phyloP scores from a whole-genome alignment of 345 rosid species.

The Crucihimalaya himalaica region DNA sequence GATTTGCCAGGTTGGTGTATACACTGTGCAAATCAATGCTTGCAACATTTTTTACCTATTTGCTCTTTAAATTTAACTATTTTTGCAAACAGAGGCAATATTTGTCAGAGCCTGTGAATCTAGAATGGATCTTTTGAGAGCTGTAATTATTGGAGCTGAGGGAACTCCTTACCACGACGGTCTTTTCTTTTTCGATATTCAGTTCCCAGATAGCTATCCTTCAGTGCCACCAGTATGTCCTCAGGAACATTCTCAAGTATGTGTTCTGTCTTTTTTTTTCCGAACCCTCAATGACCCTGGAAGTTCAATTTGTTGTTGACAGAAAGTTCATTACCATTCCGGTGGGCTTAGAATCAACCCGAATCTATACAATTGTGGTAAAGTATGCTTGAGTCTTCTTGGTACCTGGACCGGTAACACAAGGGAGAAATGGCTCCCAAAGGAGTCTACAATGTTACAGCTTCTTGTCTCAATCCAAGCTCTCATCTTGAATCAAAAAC shows the following conservation, averaged over 20 bases:
- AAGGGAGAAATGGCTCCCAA: constrained; percentile 88
- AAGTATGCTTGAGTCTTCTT: constrained; percentile 94
- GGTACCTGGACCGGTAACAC: constrained; percentile 46
- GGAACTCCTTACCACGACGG: constrained; percentile 99
- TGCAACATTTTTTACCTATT: background rate
- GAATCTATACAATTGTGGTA: constrained; percentile 68
- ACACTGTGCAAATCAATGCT: constrained; percentile 13
- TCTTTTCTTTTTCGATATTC: constrained; percentile 86
- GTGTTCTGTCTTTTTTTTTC: background rate
- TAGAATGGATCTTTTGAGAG: constrained; percentile 92
- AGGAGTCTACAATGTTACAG: constrained; percentile 80
- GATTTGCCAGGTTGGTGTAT: constrained; percentile 76
- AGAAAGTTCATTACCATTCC: constrained; percentile 78
- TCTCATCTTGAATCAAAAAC: constrained; percentile 81
- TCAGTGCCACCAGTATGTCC: constrained; percentile 74
- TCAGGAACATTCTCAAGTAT: constrained; percentile 6
- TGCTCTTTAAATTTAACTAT: constrained; percentile 4
- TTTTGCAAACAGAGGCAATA: constrained; percentile 57
- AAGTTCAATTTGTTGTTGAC: constrained; percentile 29
- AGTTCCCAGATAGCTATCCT: constrained; percentile 78
- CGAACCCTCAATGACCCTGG: background rate
- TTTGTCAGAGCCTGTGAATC: constrained; percentile 86
- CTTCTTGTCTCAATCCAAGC: constrained; percentile 95
- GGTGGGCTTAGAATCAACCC: constrained; percentile 90
- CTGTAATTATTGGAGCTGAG: constrained; percentile 89